These are phyloP conservation scores for Kwoniella europaea DNA, from an alignment of 768 basidiomycete genomes.

Conservation along the genomic window DNA sequence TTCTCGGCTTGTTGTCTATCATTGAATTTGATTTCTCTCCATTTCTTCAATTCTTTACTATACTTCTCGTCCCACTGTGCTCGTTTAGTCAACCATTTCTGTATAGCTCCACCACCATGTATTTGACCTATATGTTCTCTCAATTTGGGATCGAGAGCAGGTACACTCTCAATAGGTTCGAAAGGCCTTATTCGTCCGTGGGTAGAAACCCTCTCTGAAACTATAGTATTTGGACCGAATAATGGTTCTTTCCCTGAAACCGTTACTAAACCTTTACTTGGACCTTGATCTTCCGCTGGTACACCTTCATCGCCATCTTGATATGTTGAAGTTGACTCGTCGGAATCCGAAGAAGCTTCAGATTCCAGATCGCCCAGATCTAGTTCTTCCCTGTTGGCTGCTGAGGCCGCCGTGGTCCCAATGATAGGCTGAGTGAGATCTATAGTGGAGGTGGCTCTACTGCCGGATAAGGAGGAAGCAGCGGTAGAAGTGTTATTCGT, in stretches of 20 bases:
- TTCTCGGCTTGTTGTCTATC: slow-evolving; percentile 50
- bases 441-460: slow-evolving; percentile 26
- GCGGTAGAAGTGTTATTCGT: slow-evolving; percentile 11
- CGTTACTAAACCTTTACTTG: slow-evolving; percentile 27
- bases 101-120: slow-evolving; percentile 55
- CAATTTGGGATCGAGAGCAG: slow-evolving; percentile 44
- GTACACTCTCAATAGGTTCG: slow-evolving; percentile 43
- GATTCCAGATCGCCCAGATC: slow-evolving; percentile 43
- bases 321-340: slow-evolving; percentile 17
- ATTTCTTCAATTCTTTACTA: slow-evolving; percentile 42
- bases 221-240: slow-evolving; percentile 35
- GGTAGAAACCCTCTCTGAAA: slow-evolving; percentile 51
- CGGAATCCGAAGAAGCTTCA: slow-evolving; percentile 42
- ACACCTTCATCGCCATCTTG: background rate
- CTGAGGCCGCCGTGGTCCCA: slow-evolving; percentile 29
- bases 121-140: slow-evolving; percentile 50
- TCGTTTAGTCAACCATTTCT: slow-evolving; percentile 55
- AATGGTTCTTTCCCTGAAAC: slow-evolving; percentile 43
- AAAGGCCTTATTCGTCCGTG: slow-evolving; percentile 50
- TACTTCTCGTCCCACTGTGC: slow-evolving; percentile 56
- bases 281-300: slow-evolving; percentile 13
- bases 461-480: slow-evolving; percentile 3
- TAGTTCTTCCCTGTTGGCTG: slow-evolving; percentile 41
- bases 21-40: slow-evolving; percentile 38
- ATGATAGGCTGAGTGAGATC: slow-evolving; percentile 52